Evolutionary conservation across 805 yeast genomes (phyloP), one percentile per base, ranked within the genome.

Genomic region (Starmerella floris): DNA sequence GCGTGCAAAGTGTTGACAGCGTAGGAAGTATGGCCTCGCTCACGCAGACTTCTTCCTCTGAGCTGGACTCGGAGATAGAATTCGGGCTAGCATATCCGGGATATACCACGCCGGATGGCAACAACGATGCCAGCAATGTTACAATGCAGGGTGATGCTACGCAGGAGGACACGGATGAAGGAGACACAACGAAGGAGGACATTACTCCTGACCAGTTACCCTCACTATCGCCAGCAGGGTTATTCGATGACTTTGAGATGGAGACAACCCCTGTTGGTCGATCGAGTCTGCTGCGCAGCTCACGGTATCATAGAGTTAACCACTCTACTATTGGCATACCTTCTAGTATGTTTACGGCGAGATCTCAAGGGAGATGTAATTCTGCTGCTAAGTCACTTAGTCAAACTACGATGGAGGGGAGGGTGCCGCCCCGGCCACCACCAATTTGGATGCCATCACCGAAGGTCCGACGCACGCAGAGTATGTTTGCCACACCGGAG

Each of bases 401-500:
- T 25, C 11, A 8, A 9, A 25, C 28, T 8, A 25, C 28, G 8
- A 9, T 13, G 8, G 28, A 25, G 11, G 8, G 8, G 8, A 8
- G 28, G 8, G 28, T 8, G 13, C 28, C 8, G 11, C 13, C 28
- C 28, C 8, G 28, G 28, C 11, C 20, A 23, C 30, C 20, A 6
- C 35, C 35, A 5, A 6, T 35, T 13, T 44, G 48, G 48, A 25
- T 42, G 21, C 52, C 48, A 4, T 38, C 48, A 2, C 19, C 48
- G 61, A 23, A 69, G 67, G 56, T 68, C 70, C 44, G 83, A 40
- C 67, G 84, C 40, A 76, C 78, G 17, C 82, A 76, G 52, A 75
- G 82, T 37, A 74, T 79, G 82, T 77, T 71, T 58, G 77, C 76
- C 49, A 64, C 68, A n/a, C 66, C 70, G n/a, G 63, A 62, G 45